A percentile compares a stretch with the other conserved stretches of the same genome.
Evolutionary conservation across 1,284 basidiomycete genomes (phyloP).

Genomic region (Tilletia indica): DNA sequence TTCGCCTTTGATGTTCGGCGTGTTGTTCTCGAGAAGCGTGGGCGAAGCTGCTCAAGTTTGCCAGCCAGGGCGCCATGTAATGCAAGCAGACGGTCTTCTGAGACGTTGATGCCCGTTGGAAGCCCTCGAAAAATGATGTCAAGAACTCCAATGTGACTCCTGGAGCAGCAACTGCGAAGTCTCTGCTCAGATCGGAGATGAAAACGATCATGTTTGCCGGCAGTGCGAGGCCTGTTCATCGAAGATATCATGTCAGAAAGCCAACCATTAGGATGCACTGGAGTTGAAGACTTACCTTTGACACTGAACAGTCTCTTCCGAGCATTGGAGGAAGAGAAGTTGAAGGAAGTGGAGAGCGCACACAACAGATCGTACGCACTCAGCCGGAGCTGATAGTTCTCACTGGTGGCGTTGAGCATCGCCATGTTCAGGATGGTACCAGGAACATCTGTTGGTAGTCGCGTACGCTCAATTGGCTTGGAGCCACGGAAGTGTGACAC

Average conservation of each 20-base stretch:
- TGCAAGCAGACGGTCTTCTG: slow-evolving; percentile 49
- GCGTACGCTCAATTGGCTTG: slow-evolving; percentile 37
- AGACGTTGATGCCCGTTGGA: slow-evolving; percentile 39
- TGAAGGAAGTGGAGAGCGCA: slow-evolving; percentile 52
- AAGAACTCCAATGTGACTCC: slow-evolving; percentile 51
- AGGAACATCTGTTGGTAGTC: slow-evolving; percentile 48
- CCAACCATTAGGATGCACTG: neutral
- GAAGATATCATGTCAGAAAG: neutral
- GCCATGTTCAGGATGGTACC: slow-evolving; percentile 53
- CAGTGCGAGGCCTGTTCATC: slow-evolving; percentile 33
- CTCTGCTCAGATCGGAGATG: slow-evolving; percentile 46
- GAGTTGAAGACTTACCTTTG: slow-evolving; percentile 22
- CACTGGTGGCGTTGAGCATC: slow-evolving; percentile 52
- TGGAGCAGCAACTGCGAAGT: slow-evolving; percentile 48
- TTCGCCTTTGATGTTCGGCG: slow-evolving; percentile 43
- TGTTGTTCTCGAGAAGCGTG: slow-evolving; percentile 48
- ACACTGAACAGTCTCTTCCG: slow-evolving; percentile 43
- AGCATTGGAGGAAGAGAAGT: slow-evolving; percentile 47
- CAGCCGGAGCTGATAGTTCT: slow-evolving; percentile 37
- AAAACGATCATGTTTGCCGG: slow-evolving; percentile 50
- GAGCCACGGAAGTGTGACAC: slow-evolving; percentile 32
- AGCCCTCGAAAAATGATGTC: slow-evolving; percentile 51
- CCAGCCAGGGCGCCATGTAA: slow-evolving; percentile 50
- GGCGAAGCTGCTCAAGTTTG: slow-evolving; percentile 48
- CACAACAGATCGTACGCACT: slow-evolving; percentile 50